Base-by-base conservation (phyloP, 78 protist genomes). In the Bigelowiella natans region DNA sequence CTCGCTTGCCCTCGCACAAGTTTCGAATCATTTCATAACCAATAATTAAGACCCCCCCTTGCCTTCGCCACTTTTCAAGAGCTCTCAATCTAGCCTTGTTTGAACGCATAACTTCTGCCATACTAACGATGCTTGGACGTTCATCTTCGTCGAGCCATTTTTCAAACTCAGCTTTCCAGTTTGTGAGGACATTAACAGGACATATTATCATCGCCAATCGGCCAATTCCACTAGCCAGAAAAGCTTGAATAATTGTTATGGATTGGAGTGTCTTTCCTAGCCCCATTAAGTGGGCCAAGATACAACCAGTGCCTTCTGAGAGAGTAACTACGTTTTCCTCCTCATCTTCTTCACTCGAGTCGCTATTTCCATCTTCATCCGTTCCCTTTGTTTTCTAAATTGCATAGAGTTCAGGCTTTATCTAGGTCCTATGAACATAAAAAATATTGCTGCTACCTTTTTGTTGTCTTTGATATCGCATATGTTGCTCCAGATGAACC, bases 141-240 rank as follows among this genome's bases (percentile, higher is more conserved):
- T 39, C 3, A 1, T 26, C 18, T 34, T 1, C 2, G 0, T 0
- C 1, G 36, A 88, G 29, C 92, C 93, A 93, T 11, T 90, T 51
- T 38, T 2, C 18, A 18, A 39, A 93, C 82, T 93, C 94, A 31
- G 2, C 0, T n/a, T 18, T 36, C 94, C 94, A 93, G 1, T 91
- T 91, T 31, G 36, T 2, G 7, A 89, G 39, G 73, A 88, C 89
- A 36, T 85, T 85, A 11, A 85, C 87, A 11, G 87, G 87, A 18
- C 37, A 28, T 7, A 85, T 37, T 7, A 85, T 11, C 38, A 85
- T 85, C 30, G 18, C 87, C 30, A 29, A 11, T 7, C 38, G 36
- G 7, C 87, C 87, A 18, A 85, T 85, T 85, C 18, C 18, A 11
- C 18, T 7, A 7, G 7, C 18, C 34, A 51, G 73, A 18, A 51